These are phyloP conservation scores for Ceratocystis diversiconidia DNA, from an alignment of 2,329 filamentous ascomycete genomes.

Conservation along the genomic window DNA sequence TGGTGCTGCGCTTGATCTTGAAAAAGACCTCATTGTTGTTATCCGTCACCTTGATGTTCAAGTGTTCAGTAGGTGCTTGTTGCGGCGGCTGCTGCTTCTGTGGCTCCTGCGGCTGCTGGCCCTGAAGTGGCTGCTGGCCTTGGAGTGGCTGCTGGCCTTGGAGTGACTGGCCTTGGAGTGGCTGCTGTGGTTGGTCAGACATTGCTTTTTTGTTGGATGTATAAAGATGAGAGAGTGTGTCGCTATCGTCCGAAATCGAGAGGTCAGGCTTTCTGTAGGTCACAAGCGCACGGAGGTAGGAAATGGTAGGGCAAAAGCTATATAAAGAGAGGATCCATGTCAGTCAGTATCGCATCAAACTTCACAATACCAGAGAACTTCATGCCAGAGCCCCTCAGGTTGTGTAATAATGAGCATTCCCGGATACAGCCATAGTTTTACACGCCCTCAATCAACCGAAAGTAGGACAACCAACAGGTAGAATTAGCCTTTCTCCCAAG, in stretches of 20 bases:
- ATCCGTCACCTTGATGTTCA: conserved; percentile 98
- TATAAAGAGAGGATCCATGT: background rate
- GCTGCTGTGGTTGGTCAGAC: conserved; percentile 34
- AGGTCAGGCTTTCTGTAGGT: background rate
- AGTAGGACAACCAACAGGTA: background rate
- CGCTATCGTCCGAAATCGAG: background rate
- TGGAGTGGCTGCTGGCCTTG: background rate
- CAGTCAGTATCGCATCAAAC: background rate
- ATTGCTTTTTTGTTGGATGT: background rate
- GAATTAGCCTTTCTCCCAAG: background rate
- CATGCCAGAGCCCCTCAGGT: background rate
- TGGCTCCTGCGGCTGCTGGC: conserved; percentile 26
- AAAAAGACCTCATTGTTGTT: conserved; percentile 99
- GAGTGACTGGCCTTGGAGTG: conserved; percentile 18
- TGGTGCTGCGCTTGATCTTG: conserved; percentile 96
- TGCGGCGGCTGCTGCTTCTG: conserved; percentile 26
- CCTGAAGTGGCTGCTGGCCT: background rate
- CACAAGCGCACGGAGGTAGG: background rate
- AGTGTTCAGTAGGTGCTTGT: conserved; percentile 49
- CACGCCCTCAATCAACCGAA: background rate
- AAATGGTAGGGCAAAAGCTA: background rate
- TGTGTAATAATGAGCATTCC: background rate
- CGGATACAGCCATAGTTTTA: background rate
- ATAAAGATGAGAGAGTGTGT: background rate
- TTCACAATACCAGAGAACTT: background rate